These are phyloP conservation scores for Polytrichum commune DNA, from an alignment of 225 moss, liverwort and hornwort species.

Conservation along the genomic window DNA sequence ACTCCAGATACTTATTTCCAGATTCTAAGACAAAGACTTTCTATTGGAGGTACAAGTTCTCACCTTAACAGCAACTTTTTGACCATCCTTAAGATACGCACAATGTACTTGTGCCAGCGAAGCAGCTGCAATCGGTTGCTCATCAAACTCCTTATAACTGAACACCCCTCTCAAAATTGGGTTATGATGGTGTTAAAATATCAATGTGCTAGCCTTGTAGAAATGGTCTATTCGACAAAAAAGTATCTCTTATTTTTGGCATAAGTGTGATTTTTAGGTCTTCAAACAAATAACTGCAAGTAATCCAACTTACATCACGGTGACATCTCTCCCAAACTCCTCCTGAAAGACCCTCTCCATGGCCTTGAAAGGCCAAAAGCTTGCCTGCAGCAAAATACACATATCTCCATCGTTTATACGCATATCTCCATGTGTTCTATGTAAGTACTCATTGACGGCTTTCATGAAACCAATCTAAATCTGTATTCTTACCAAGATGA, in stretches of 20 bases:
- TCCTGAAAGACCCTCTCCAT: constrained; percentile 70
- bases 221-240: no score
- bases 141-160: constrained; percentile 73
- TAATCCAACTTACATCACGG: constrained; percentile 67
- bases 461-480: no score
- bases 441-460: no score
- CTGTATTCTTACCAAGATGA: no score
- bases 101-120: constrained; percentile 97
- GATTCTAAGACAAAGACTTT: not conserved
- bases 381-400: constrained; percentile 54
- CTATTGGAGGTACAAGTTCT: not conserved
- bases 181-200: no score
- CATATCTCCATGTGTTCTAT: no score
- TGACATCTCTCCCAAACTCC: constrained; percentile 72
- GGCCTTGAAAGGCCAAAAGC: constrained; percentile 62
- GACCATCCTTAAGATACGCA: constrained; percentile 55
- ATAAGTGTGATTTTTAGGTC: not conserved
- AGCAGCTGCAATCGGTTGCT: constrained; percentile 91
- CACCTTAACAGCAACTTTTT: constrained; percentile 93
- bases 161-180: not conserved
- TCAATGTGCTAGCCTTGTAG: no score
- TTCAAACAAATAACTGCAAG: constrained; percentile 4
- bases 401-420: not conserved
- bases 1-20: no score
- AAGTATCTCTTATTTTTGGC: no score